Conservation (phyloP, 441 rosid species). For the Raphanus hybrid region DNA sequence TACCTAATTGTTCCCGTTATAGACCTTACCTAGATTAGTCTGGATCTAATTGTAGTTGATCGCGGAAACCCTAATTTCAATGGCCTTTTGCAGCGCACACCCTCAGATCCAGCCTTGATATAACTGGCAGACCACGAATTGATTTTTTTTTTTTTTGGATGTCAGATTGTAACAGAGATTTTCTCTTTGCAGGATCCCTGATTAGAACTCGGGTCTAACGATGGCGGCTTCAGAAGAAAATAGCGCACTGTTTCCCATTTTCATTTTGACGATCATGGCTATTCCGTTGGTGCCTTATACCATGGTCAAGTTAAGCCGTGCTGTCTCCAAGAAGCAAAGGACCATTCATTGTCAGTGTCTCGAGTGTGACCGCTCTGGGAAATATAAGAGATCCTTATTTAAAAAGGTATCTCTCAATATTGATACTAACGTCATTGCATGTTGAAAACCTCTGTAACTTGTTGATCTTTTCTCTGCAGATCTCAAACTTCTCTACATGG, state of each 20-base stretch:
- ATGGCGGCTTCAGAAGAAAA: conserved; percentile 98
- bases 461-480: conserved; percentile 53
- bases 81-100: conserved; percentile 2
- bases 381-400: conserved; percentile 84
- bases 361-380: conserved; percentile 82
- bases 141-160: neutral
- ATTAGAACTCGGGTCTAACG: conserved; percentile 36
- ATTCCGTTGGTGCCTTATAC: conserved; percentile 94
- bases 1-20: neutral
- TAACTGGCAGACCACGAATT: conserved; percentile 4
- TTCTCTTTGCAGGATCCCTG: conserved; percentile 32
- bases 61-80: conserved; percentile 19
- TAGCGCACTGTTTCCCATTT: conserved; percentile 89
- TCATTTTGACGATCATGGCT: conserved; percentile 95
- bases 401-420: conserved; percentile 58
- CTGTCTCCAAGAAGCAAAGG: conserved; percentile 74
- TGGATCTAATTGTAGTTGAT: neutral
- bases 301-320: conserved; percentile 67
- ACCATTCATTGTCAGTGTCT: conserved; percentile 82
- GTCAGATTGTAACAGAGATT: conserved; percentile 20
- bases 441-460: conserved; percentile 5
- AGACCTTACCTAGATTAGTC: neutral
- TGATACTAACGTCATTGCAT: conserved; percentile 13
- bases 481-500: conserved; percentile 90
- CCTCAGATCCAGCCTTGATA: conserved; percentile 31